Evolutionary conservation across 2,329 filamentous ascomycete species (phyloP).

Genomic region (Apiospora aurea): DNA sequence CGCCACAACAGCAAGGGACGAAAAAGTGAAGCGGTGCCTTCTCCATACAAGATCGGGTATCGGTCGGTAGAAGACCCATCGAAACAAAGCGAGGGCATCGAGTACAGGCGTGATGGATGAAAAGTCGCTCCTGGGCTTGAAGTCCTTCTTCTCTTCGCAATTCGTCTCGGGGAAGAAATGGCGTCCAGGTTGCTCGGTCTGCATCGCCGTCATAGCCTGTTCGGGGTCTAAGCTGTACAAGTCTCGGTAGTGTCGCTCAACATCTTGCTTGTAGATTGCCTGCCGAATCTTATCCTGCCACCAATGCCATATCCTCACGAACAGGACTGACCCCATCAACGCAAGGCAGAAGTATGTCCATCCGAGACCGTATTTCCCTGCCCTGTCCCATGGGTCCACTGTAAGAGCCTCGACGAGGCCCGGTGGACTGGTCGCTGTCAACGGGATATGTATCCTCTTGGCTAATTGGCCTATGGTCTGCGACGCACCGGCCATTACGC

Average conservation of each 20-base stretch:
- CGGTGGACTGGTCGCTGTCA: slow-evolving; percentile 65
- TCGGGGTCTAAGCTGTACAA: slow-evolving; percentile 60
- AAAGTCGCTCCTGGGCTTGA: slow-evolving; percentile 73
- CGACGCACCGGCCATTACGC: slow-evolving; percentile 34
- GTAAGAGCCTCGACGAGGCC: slow-evolving; percentile 68
- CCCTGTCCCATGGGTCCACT: slow-evolving; percentile 80
- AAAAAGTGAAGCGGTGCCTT: slow-evolving; percentile 77
- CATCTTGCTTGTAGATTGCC: slow-evolving; percentile 84
- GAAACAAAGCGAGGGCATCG: slow-evolving; percentile 80
- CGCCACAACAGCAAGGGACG: slow-evolving; percentile 75
- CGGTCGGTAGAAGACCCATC: slow-evolving; percentile 89
- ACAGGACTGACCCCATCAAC: slow-evolving; percentile 70
- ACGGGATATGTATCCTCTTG: slow-evolving; percentile 66
- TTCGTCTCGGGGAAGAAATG: slow-evolving; percentile 77
- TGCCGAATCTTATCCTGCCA: slow-evolving; percentile 95
- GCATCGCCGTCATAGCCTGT: slow-evolving; percentile 52
- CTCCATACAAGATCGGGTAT: slow-evolving; percentile 76
- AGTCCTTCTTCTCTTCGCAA: slow-evolving; percentile 60
- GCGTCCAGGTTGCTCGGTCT: slow-evolving; percentile 62
- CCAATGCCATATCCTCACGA: slow-evolving; percentile 82
- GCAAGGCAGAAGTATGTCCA: slow-evolving; percentile 89
- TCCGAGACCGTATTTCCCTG: slow-evolving; percentile 84
- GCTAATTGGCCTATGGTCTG: slow-evolving; percentile 36
- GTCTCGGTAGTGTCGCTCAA: slow-evolving; percentile 68
- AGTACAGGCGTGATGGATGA: slow-evolving; percentile 79